A percentile compares a stretch with the other conserved stretches of the same genome.
These are phyloP conservation scores for Tribonema minus DNA, from an alignment of 108 stramenopile genomes.

Conservation along the genomic window DNA sequence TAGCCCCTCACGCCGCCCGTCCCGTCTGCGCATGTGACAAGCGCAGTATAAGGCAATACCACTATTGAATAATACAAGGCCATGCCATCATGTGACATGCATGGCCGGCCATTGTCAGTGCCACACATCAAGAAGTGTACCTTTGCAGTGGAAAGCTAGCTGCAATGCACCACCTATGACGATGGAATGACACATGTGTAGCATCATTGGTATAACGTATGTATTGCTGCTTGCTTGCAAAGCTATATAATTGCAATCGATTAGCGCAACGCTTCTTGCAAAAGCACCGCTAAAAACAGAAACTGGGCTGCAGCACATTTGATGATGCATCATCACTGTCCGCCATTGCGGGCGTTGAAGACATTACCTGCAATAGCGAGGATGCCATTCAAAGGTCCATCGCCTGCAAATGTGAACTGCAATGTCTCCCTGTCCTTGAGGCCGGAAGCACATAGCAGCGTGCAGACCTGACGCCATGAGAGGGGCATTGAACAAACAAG, in stretches of 20 bases:
- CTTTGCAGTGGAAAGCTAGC: neutral
- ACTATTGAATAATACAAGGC: too few species aligned
- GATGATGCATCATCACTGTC: too few species aligned
- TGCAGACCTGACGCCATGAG: too few species aligned
- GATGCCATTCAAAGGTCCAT: constrained; percentile 15
- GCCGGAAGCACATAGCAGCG: constrained; percentile 32
- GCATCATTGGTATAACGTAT: too few species aligned
- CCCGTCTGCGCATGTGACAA: constrained; percentile 19
- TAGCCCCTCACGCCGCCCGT: constrained; percentile 38
- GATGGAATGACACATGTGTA: too few species aligned
- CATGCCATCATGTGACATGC: neutral
- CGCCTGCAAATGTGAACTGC: constrained; percentile 31
- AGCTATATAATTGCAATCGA: neutral
- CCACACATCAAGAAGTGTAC: neutral
- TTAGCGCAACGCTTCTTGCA: neutral
- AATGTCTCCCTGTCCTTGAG: constrained; percentile 41
- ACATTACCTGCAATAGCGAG: too few species aligned
- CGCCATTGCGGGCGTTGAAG: too few species aligned
- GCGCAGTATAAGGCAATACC: too few species aligned
- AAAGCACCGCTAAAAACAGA: too few species aligned
- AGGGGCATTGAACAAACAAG: too few species aligned
- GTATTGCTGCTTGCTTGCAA: neutral
- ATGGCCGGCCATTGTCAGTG: neutral
- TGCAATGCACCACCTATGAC: too few species aligned
- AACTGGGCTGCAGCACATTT: too few species aligned